Evolutionary conservation across 768 basidiomycete species (phyloP).

Genomic region (Russula emetica): DNA sequence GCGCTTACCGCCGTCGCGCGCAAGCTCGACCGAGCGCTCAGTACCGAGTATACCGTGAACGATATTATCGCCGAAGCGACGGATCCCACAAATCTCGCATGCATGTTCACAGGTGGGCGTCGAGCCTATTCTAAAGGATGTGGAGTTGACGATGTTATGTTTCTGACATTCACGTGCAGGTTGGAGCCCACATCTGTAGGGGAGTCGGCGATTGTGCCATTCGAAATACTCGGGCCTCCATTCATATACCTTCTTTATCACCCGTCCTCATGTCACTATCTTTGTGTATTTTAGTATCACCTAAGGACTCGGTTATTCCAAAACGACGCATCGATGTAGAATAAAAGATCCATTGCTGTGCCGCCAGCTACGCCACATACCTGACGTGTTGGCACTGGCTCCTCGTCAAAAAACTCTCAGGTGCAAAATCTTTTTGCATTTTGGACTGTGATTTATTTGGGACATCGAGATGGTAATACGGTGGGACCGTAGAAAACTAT

Average conservation of each 20-base stretch:
- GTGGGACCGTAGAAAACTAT: too few relatives aligned
- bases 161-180: constrained; percentile 31
- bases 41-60: constrained; percentile 91
- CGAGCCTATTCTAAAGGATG: neutral
- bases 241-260: neutral
- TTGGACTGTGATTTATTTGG: too few relatives aligned
- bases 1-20: constrained; percentile 73
- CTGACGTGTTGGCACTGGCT: too few relatives aligned
- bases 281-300: neutral
- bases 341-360: neutral
- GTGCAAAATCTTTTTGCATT: too few relatives aligned
- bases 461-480: too few relatives aligned
- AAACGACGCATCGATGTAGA: neutral
- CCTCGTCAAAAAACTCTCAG: too few relatives aligned
- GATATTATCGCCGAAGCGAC: constrained; percentile 87
- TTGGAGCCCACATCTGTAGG: constrained; percentile 41
- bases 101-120: constrained; percentile 68
- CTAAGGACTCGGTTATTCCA: neutral
- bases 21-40: constrained; percentile 81
- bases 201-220: neutral
- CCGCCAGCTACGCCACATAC: too few relatives aligned
- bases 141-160: constrained; percentile 4
- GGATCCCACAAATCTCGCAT: constrained; percentile 66
- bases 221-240: neutral
- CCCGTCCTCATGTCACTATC: neutral